Percentiles rank a stretch among this genome's conserved stretches.
These are phyloP conservation scores for Trypanosoma boissoni DNA, from an alignment of 208 protist genomes.

Conservation along the genomic window DNA sequence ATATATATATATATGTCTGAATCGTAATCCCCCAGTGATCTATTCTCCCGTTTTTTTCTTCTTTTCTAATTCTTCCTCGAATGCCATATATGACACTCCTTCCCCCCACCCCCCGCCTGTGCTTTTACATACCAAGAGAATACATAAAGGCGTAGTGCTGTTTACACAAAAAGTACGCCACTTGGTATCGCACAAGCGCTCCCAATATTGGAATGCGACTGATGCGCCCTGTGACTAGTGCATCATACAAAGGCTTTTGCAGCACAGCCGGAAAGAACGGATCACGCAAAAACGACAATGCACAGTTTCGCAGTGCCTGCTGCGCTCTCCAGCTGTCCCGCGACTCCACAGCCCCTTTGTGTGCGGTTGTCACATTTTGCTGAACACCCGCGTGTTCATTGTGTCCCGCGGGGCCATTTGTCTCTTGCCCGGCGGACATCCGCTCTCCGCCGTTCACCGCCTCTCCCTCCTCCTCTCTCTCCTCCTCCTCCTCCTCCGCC, in stretches of 20 bases:
- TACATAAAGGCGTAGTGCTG: constrained; percentile 89
- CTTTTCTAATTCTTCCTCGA: too few species aligned
- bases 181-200: constrained; percentile 52
- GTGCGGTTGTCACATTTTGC: constrained; percentile 18
- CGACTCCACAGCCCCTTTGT: constrained; percentile 32
- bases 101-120: too few species aligned
- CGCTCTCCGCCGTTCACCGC: not conserved
- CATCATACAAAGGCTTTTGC: constrained; percentile 58
- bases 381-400: too few species aligned
- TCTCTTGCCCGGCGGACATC: not conserved
- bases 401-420: too few species aligned
- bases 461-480: not conserved
- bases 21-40: too few species aligned
- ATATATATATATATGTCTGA: too few species aligned
- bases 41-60: too few species aligned
- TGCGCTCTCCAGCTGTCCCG: constrained; percentile 66
- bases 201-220: constrained; percentile 77
- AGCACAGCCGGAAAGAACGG: constrained; percentile 78
- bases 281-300: constrained; percentile 61
- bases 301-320: constrained; percentile 52
- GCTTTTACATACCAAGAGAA: constrained; percentile 55
- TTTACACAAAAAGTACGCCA: constrained; percentile 67
- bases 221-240: constrained; percentile 65
- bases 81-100: too few species aligned
- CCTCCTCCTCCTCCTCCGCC: not conserved